These are phyloP conservation scores for Diaporthe sp. DNA, from an alignment of 2,329 filamentous ascomycete genomes.

Conservation along the genomic window DNA sequence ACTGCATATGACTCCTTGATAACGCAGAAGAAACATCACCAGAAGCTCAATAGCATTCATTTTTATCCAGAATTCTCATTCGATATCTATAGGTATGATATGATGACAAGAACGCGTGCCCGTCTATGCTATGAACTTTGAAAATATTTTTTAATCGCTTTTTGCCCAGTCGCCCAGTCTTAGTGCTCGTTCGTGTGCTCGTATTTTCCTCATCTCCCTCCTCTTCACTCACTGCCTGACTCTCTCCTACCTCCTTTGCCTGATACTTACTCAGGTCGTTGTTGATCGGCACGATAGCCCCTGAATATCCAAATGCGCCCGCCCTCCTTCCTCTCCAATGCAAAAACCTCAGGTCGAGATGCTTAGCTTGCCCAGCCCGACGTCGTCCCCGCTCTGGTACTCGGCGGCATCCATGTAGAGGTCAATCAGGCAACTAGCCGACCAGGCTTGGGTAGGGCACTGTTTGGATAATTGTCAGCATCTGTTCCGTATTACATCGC, in stretches of 20 bases:
- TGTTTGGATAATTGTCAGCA: constrained; percentile 47
- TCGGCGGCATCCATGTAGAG: constrained; percentile 90
- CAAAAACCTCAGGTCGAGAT: constrained; percentile 11
- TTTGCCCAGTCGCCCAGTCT: neutral
- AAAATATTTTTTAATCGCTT: neutral
- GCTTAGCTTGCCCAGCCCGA: constrained; percentile 25
- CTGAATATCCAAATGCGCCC: neutral
- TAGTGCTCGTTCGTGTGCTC: neutral
- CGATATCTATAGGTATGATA: constrained; percentile 2
- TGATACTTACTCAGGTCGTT: neutral
- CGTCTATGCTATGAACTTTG: constrained; percentile 10
- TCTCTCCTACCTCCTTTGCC: neutral
- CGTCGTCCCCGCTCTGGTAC: constrained; percentile 48
- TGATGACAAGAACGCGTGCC: neutral
- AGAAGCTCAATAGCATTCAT: neutral
- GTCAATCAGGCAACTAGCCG: constrained; percentile 92
- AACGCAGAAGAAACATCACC: too few relatives aligned
- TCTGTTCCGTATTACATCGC: neutral
- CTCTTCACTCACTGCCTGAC: neutral
- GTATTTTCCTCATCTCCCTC: neutral
- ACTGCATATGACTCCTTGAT: neutral
- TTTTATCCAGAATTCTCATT: neutral
- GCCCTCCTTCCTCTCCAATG: neutral
- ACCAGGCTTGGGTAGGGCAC: constrained; percentile 97
- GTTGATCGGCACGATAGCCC: neutral